A percentile compares a stretch with the other conserved stretches of the same genome.
These are phyloP conservation scores for Boletus pseudopeckii DNA, from an alignment of 768 basidiomycete species.

Conservation along the genomic window DNA sequence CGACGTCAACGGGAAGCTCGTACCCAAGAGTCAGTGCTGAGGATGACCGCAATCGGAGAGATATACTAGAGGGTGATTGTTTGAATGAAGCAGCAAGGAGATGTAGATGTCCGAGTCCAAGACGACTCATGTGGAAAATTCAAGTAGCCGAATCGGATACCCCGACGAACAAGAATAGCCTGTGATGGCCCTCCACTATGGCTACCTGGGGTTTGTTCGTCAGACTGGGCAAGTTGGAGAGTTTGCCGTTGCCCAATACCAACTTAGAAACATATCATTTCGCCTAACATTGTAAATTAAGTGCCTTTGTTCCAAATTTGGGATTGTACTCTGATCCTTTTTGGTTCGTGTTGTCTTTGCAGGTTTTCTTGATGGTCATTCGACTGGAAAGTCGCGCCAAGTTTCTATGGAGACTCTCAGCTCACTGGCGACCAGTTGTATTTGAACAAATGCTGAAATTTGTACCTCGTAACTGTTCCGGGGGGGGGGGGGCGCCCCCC, in stretches of 20 bases:
- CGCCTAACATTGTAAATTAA: not conserved
- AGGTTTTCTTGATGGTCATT: not conserved
- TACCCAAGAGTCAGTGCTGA: not conserved
- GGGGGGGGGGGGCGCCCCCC: too few species aligned
- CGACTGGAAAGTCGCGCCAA: not conserved
- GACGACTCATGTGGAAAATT: not conserved
- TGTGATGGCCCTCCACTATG: too few species aligned
- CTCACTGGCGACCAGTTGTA: not conserved
- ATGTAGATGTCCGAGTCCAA: not conserved
- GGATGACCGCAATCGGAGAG: not conserved
- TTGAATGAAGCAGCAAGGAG: not conserved
- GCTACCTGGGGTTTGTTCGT: not conserved
- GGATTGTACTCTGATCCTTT: not conserved
- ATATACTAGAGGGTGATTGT: not conserved
- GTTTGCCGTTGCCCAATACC: not conserved
- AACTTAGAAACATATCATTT: not conserved
- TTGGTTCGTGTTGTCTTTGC: conserved; percentile 9
- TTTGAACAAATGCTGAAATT: not conserved
- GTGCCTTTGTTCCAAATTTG: conserved; percentile 9
- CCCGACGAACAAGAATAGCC: not conserved
- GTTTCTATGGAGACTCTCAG: conserved; percentile 20
- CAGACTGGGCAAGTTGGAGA: not conserved
- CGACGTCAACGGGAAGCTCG: not conserved
- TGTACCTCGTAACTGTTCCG: not conserved
- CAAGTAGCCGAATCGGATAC: not conserved